Conservation (phyloP, 177 flowering plant species). For the Vitis hybrid region DNA sequence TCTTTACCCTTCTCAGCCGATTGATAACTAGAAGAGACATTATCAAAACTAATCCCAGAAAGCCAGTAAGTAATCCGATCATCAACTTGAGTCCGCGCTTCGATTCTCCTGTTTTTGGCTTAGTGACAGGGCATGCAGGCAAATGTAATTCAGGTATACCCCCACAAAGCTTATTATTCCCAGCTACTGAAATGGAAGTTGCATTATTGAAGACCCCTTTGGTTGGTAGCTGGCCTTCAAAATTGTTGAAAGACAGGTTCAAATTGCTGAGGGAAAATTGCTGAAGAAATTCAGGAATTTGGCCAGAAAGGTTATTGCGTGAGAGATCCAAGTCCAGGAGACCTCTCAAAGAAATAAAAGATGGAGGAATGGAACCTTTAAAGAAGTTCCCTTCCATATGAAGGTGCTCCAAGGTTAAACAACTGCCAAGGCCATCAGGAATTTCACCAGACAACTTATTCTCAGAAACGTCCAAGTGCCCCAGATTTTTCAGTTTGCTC, state of each 20-base stretch:
- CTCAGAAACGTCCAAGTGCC: constrained; percentile 6
- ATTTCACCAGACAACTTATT: constrained; percentile 12
- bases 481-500: constrained; percentile 12
- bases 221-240: constrained; percentile 6
- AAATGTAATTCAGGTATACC: not conserved
- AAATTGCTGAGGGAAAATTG: not conserved
- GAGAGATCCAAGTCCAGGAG: not conserved
- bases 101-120: not conserved
- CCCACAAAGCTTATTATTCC: constrained; percentile 6
- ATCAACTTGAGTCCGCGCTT: not conserved
- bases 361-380: constrained; percentile 1
- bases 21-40: not conserved
- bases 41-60: not conserved
- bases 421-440: not conserved
- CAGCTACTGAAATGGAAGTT: not conserved
- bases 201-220: not conserved
- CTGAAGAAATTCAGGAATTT: constrained; percentile 1
- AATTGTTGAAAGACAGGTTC: not conserved
- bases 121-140: not conserved
- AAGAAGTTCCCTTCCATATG: not conserved
- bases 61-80: not conserved
- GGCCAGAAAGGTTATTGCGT: constrained; percentile 1
- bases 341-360: not conserved
- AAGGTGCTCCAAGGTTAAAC: not conserved
- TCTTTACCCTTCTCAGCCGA: not conserved